Base-by-base conservation (phyloP, 2,329 filamentous ascomycete species). In the Metarhizium rileyi region DNA sequence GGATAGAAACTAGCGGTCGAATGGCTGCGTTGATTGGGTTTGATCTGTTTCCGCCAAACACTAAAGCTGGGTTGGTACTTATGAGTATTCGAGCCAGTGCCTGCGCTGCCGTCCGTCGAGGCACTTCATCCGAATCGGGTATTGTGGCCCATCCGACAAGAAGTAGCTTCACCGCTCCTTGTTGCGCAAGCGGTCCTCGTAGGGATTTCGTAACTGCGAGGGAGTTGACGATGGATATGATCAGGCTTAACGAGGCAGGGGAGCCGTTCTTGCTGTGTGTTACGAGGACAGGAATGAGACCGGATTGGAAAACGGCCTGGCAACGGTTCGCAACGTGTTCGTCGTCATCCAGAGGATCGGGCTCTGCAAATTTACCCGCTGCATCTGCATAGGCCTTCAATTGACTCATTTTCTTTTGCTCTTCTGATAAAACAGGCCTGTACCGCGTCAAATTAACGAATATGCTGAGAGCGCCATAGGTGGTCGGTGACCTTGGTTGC, bases 371-470 rank as follows among this genome's bases (percentile, higher is more conserved):
- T 53, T 80, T 78, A 60, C 88, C 90, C 5, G 83, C 83, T 1
- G 89, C 86, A 62, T 95, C 88, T 14, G 93, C 93, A 60, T 97
- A 98, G 2, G 90, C 88, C 71, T 95, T 96, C 42, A 98, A 77
- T 64, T 98, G 87, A 5, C 80, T 80, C 71, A 98, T 88, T 61
- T 87, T 89, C 70, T 91, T 93, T 60, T 96, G 86, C 66, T 98
- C 93, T 55, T 96, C 91, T 0, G 88, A 84, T 38, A 90, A 74
- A 7, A 74, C 73, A 6, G 90, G 90, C 38, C 80, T 77, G 63
- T 95, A 97, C 27, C 79, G 76, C 14, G 89, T 95, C 47, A 98
- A 71, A 61, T 97, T 96, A 49, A 81, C 74, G 56, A 97, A 78
- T 49, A 96, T 86, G 62, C 86, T 95, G 38, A 98, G 74, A 18